Base-by-base conservation (phyloP, 2,329 filamentous ascomycete genomes). In the Ophiocordyceps camponoti-rufipedis region DNA sequence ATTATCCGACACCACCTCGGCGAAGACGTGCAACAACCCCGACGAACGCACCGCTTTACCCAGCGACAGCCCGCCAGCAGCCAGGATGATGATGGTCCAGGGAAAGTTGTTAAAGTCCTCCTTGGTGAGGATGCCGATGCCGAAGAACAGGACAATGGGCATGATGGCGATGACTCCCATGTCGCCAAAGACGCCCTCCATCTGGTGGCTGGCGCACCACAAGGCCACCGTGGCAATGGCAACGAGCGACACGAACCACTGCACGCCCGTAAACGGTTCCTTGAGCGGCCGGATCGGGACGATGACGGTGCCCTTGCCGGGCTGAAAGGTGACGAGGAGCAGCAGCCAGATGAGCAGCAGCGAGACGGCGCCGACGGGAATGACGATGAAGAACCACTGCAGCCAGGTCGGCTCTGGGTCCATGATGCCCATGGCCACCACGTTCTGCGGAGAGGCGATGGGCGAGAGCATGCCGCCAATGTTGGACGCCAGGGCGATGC, bases 41-140 rank as follows among this genome's bases (percentile, higher is more conserved):
- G 89, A 96, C 0, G 85, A 91, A 51, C 87, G 89, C 48, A 98
- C 91, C 0, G 89, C 85, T 61, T 94, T 95, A 47, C 91, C 91
- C 0, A 98, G 77, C 1, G 87, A 87, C 32, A 98, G 68, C 8
- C 91, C 91, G 42, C 91, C 91, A 0, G 91, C 89, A 0, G 91
- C 91, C 18, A 98, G 80, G 56, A 98, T 96, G 63, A 98, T 95
- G 63, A 98, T 98, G 18, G 93, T 98, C 91, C 91, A 98, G 38
- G 95, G 82, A 63, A 98, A 98, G 63, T 98, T 98, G 70, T 98
- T 98, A 61, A 98, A 98, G 65, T 98, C 91, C 64, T 96, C 91
- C 65, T 96, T 98, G 43, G 88, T 96, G 31, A 98, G 71, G 52
- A 96, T 89, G 11, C 91, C 91, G 2, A 87, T 88, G 46, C 91